Conservation (phyloP, 176 grass and related monocot species). For the Microstegium vimineum region DNA sequence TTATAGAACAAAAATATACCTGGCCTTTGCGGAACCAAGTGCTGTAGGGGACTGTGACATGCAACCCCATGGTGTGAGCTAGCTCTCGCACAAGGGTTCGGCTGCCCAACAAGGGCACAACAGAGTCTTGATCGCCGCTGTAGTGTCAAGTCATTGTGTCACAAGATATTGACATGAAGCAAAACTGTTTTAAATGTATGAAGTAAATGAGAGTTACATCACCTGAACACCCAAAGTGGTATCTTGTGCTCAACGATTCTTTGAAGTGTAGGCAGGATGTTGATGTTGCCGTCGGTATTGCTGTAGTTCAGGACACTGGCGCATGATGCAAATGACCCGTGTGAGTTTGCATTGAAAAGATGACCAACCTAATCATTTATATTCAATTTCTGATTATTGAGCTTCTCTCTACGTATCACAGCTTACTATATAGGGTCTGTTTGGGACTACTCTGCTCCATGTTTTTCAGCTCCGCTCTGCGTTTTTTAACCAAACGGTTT, state of each 20-base stretch:
- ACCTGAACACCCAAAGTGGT: slow-evolving; percentile 97
- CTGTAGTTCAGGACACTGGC: slow-evolving; percentile 86
- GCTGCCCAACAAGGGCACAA: slow-evolving; percentile 81
- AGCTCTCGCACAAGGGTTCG: slow-evolving; percentile 91
- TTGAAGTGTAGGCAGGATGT: slow-evolving; percentile 83
- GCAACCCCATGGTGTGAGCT: slow-evolving; percentile 69
- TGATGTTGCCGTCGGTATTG: slow-evolving; percentile 63
- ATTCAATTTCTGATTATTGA: neutral
- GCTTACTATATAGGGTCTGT: too few relatives aligned
- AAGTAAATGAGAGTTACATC: neutral
- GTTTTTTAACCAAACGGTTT: too few relatives aligned
- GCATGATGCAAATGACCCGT: slow-evolving; percentile 4
- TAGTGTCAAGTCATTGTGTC: slow-evolving; percentile 2
- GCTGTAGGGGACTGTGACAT: slow-evolving; percentile 67
- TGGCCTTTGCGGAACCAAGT: slow-evolving; percentile 81
- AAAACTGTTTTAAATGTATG: neutral
- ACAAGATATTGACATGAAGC: neutral
- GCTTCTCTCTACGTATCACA: neutral
- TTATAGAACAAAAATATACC: slow-evolving; percentile 40
- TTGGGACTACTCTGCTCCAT: too few relatives aligned
- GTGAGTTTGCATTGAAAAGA: slow-evolving; percentile 25
- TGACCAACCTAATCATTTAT: neutral
- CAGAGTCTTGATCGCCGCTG: slow-evolving; percentile 98
- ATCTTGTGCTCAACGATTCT: slow-evolving; percentile 81
- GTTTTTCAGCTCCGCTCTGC: too few relatives aligned